Conservation (phyloP, 2,329 filamentous ascomycete genomes). For the Rosellinia necatrix region DNA sequence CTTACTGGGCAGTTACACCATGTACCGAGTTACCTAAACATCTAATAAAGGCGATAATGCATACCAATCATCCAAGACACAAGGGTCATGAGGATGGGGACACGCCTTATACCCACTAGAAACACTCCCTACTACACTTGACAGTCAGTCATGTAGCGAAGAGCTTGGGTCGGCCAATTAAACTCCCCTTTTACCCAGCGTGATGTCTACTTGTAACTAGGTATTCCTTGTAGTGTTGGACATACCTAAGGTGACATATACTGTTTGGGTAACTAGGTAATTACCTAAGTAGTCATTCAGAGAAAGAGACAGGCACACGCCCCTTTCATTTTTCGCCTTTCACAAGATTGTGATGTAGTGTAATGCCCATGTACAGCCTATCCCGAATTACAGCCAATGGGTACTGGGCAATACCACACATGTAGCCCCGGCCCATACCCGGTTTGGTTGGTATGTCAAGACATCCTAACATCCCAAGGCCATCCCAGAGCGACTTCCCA, state of each 20-base stretch:
- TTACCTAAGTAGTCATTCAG: too few relatives aligned
- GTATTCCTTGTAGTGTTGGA: conserved; percentile 7
- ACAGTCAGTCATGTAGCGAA: conserved; percentile 1
- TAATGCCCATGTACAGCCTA: conserved; percentile 9
- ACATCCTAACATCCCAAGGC: too few relatives aligned
- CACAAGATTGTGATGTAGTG: conserved; percentile 18
- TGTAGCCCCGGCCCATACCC: background rate
- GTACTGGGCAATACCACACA: conserved; percentile 10
- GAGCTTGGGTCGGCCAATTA: conserved; percentile 19
- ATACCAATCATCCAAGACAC: conserved; percentile 10
- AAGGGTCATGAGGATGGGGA: conserved; percentile 5
- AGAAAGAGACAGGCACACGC: conserved; percentile 9
- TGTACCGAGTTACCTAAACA: background rate
- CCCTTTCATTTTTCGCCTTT: too few relatives aligned
- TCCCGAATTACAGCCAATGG: background rate
- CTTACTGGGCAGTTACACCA: too few relatives aligned
- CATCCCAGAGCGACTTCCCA: too few relatives aligned
- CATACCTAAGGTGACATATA: too few relatives aligned
- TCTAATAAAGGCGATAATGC: background rate
- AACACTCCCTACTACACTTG: conserved; percentile 9
- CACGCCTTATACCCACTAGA: conserved; percentile 16
- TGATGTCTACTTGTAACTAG: too few relatives aligned
- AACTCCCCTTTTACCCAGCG: conserved; percentile 13
- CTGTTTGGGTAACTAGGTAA: too few relatives aligned
- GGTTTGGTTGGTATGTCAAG: too few relatives aligned